Conservation (phyloP, 1,139 yeast genomes). For the Hemisphaericaspora xylanilytica region DNA sequence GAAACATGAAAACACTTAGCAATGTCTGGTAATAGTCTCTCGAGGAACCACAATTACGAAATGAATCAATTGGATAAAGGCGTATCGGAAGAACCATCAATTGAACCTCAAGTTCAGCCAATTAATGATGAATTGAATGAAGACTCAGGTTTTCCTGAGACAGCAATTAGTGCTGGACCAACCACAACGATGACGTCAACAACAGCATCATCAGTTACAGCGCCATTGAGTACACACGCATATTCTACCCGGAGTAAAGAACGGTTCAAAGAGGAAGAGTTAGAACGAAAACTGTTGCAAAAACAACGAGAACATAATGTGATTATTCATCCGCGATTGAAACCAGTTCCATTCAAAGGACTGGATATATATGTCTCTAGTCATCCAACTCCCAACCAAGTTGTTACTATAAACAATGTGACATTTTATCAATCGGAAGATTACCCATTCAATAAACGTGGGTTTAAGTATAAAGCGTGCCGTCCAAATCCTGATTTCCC, state of each 20-base stretch:
- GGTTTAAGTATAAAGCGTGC: slow-evolving; percentile 80
- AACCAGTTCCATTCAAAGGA: slow-evolving; percentile 43
- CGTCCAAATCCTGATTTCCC: slow-evolving; percentile 63
- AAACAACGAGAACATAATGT: slow-evolving; percentile 31
- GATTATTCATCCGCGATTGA: slow-evolving; percentile 42
- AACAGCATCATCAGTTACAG: too few species aligned
- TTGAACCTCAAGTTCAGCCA: slow-evolving; percentile 25
- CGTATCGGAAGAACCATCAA: slow-evolving; percentile 18
- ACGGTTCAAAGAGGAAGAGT: slow-evolving; percentile 18
- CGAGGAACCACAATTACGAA: too few species aligned
- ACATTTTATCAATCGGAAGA: slow-evolving; percentile 61
- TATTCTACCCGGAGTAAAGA: slow-evolving; percentile 29
- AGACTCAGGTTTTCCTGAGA: neutral
- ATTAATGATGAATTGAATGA: slow-evolving; percentile 4
- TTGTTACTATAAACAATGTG: slow-evolving; percentile 15
- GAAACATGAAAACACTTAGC: too few species aligned
- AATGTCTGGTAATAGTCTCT: too few species aligned
- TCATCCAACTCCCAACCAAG: slow-evolving; percentile 11
- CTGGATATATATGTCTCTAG: slow-evolving; percentile 26
- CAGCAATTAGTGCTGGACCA: neutral
- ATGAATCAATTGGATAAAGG: slow-evolving; percentile 9
- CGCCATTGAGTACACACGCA: slow-evolving; percentile 16
- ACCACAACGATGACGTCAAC: slow-evolving; percentile 3
- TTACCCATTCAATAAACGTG: slow-evolving; percentile 74
- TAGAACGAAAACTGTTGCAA: slow-evolving; percentile 17